A percentile compares a stretch with the other conserved stretches of the same genome.
phyloP scores from a whole-genome alignment of 192 early-diverging fungal genomes.

The Coemansia sp. region DNA sequence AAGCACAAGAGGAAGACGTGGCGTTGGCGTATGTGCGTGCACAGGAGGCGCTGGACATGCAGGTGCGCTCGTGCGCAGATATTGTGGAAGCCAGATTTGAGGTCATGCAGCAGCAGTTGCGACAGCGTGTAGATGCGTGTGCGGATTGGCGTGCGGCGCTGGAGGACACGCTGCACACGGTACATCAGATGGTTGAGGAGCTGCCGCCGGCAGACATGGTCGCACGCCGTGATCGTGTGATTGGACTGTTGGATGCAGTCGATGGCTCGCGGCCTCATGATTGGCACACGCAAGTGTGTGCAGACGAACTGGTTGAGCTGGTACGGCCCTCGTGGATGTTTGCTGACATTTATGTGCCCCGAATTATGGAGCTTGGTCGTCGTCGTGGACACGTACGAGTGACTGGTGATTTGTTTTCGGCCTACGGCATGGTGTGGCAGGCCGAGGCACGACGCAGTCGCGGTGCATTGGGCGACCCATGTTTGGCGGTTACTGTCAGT shows the following conservation, averaged over 20 bases:
- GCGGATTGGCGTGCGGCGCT: conserved; percentile 30
- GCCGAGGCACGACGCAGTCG: conserved; percentile 32
- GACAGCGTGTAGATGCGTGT: conserved; percentile 9
- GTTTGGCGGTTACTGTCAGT: conserved; percentile 19
- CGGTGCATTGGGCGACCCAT: conserved; percentile 30
- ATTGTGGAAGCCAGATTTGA: background rate
- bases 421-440: conserved; percentile 42
- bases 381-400: conserved; percentile 47
- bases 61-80: background rate
- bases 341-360: conserved; percentile 19
- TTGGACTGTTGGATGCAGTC: conserved; percentile 17
- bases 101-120: background rate
- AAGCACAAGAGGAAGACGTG: conserved; percentile 10
- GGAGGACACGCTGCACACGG: conserved; percentile 27
- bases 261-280: conserved; percentile 14
- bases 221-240: conserved; percentile 21
- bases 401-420: conserved; percentile 18
- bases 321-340: conserved; percentile 12
- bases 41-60: conserved; percentile 8
- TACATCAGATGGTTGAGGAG: conserved; percentile 44
- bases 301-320: background rate
- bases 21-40: conserved; percentile 12
- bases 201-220: conserved; percentile 40
- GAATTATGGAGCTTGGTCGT: conserved; percentile 38
- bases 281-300: conserved; percentile 8